phyloP scores from a whole-genome alignment of 225 moss, liverwort and hornwort genomes.

The Physcomitrellopsis africana region DNA sequence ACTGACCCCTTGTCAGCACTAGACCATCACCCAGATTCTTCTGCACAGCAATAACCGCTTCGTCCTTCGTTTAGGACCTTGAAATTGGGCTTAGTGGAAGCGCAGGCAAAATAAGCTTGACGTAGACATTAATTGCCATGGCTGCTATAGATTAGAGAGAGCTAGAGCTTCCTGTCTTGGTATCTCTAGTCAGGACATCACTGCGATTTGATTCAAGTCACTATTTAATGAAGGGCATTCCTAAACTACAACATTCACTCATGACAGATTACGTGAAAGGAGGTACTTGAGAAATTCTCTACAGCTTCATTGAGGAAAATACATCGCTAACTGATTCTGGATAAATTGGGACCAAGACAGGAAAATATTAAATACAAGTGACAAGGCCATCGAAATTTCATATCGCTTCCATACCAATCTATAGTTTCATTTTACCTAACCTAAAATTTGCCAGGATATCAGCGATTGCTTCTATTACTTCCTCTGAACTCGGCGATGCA shows the following conservation, averaged over 20 bases:
- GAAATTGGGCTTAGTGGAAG: background rate
- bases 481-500: no score
- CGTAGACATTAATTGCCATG: background rate
- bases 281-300: constrained; percentile 2
- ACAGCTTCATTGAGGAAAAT: background rate
- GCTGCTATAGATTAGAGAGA: background rate
- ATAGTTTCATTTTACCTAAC: background rate
- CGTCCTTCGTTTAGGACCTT: background rate
- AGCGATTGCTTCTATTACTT: no score
- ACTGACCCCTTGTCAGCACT: constrained; percentile 89
- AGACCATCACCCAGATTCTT: constrained; percentile 73
- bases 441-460: background rate
- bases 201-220: background rate
- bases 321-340: no score
- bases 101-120: background rate
- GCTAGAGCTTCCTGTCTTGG: background rate
- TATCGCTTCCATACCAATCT: no score
- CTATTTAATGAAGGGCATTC: background rate
- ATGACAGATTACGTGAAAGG: background rate
- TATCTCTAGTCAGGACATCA: background rate
- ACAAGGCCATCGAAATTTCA: no score
- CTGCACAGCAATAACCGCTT: constrained; percentile 43
- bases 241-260: constrained; percentile 3
- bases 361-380: no score
- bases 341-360: no score